Conservation (phyloP, 1,284 basidiomycete species). For the Ganoderma lucidum region DNA sequence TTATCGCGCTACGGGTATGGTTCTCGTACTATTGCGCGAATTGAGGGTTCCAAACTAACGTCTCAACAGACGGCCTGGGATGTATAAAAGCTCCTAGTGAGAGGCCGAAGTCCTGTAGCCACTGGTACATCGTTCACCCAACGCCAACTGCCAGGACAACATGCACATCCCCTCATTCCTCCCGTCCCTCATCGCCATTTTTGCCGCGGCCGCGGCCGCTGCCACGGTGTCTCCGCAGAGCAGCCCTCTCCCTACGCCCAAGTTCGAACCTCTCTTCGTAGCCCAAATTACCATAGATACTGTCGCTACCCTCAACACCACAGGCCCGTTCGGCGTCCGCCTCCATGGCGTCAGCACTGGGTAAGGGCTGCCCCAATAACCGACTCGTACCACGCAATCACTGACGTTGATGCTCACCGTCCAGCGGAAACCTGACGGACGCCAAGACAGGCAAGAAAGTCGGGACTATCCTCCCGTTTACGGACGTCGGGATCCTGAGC, state of each 20-base stretch:
- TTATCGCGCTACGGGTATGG: too few species aligned
- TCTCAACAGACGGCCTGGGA: too few species aligned
- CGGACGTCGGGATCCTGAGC: slow-evolving; percentile 2
- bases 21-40: too few species aligned
- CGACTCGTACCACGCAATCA: too few species aligned
- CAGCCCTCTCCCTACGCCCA: background rate
- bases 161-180: background rate
- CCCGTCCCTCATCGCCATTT: background rate
- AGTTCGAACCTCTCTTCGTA: background rate
- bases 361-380: background rate
- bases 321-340: background rate
- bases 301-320: background rate
- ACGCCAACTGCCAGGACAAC: background rate
- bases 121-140: background rate
- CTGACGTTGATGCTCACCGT: background rate
- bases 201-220: background rate
- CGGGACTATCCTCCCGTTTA: background rate
- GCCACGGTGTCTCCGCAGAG: background rate
- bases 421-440: slow-evolving; percentile 2
- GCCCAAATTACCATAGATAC: background rate
- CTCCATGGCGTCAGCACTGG: background rate
- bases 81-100: too few species aligned
- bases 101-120: background rate
- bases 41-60: too few species aligned
- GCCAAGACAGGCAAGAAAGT: background rate